phyloP scores from a whole-genome alignment of 2,329 filamentous ascomycete genomes.

The Ceratocystis huliohia region DNA sequence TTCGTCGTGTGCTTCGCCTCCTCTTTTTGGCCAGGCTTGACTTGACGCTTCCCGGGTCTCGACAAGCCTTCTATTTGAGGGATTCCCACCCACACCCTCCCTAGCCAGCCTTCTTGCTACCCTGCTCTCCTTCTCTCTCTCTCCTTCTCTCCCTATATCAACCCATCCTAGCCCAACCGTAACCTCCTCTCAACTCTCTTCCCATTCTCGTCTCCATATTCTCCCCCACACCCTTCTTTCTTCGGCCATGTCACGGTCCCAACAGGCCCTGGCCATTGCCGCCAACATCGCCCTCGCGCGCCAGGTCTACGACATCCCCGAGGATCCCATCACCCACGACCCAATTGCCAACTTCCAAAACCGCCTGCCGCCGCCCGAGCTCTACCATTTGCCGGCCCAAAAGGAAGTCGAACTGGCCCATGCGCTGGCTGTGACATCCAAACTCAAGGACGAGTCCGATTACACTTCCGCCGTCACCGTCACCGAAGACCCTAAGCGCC shows the following conservation, averaged over 20 bases:
- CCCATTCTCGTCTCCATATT: neutral
- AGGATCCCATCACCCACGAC: conserved; percentile 17
- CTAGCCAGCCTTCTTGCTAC: neutral
- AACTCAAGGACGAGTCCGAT: conserved; percentile 20
- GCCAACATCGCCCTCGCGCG: conserved; percentile 19
- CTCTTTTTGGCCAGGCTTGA: neutral
- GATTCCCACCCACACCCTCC: neutral
- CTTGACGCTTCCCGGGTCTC: neutral
- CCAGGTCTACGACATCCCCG: conserved; percentile 20
- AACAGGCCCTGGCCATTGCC: conserved; percentile 16
- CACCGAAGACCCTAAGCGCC: conserved; percentile 14
- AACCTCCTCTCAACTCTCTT: neutral
- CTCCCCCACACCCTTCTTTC: neutral
- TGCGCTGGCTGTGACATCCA: conserved; percentile 17
- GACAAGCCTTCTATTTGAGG: neutral
- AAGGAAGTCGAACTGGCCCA: conserved; percentile 20
- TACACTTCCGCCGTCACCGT: conserved; percentile 19
- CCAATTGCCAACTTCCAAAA: conserved; percentile 11
- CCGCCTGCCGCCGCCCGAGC: conserved; percentile 3
- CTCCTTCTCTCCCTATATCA: neutral
- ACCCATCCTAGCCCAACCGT: neutral
- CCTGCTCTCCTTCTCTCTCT: neutral
- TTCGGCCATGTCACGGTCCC: conserved; percentile 4
- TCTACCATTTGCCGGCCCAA: conserved; percentile 16
- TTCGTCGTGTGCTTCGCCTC: neutral